Evolutionary conservation across 805 yeast species (phyloP), one percentile per base, ranked within the genome.

Genomic region (Candida arabinofermentans): DNA sequence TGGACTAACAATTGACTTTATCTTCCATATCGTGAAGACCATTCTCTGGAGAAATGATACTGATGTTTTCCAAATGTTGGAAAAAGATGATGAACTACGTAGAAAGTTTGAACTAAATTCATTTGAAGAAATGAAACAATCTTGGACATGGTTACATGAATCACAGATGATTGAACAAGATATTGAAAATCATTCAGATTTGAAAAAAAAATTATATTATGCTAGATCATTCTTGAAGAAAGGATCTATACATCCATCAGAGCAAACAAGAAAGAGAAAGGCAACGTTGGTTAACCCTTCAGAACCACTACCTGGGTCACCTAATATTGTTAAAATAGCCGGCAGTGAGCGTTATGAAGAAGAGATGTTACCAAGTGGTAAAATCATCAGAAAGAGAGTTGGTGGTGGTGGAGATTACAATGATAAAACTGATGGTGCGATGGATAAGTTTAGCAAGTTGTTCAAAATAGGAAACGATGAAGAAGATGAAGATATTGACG

Each of bases 321-420:
- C 69, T 22, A 47, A 67, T 5, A 51, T 59, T 13, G 72, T 64
- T 5, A 51, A 54, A 30, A 48, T 55, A 14, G 62, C 57, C 1
- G 50, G 68, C 0, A 50, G 66, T 2, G 70, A 64, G 43, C 48
- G 62, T 34, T 73, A 67, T 50, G 74, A 67, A 8, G 71, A 69
- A 34, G 91, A 83, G 49, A 64, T 80, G 35, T 68, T 86, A 43
- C 95, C 95, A 1, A 81, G 90, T 58, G 95, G 95, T 27, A 77
- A 81, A 47, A 63, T 78, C 13, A 68, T 85, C 18, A 74, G 71
- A 65, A 52, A 65, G 14, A 45, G 58, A 36, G 29, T 41, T 9
- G 63, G 56, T 16, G 46, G 57, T 5, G 45, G 51, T 8, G 48
- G 63, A 42, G 52, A 59, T 13, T 64, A 52, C 34, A 24, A 66